Percentiles rank a stretch among this genome's conserved stretches.
These are phyloP conservation scores for Tylopilus orsonianus DNA, from an alignment of 1,284 basidiomycete species.

Conservation along the genomic window DNA sequence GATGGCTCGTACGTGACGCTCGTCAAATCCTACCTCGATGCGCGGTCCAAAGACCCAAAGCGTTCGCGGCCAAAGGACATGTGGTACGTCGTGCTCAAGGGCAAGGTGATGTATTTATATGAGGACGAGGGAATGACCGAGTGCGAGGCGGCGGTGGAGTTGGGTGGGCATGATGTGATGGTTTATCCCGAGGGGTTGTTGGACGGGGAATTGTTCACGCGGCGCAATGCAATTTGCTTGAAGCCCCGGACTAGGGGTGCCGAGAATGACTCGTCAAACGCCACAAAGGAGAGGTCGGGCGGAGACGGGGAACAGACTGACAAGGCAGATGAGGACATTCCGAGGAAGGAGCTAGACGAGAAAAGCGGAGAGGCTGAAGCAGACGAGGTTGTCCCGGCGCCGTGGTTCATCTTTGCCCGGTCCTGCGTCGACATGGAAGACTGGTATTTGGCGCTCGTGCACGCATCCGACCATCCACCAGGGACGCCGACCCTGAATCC, in stretches of 20 bases:
- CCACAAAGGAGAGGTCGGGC: constrained; percentile 54
- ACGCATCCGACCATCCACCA: constrained; percentile 62
- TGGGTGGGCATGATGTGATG: constrained; percentile 71
- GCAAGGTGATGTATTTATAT: constrained; percentile 86
- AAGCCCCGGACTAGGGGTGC: constrained; percentile 47
- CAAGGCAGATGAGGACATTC: constrained; percentile 37
- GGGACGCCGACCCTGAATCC: constrained; percentile 57
- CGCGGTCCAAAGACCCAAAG: constrained; percentile 76
- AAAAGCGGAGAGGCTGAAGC: constrained; percentile 44
- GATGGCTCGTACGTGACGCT: constrained; percentile 71
- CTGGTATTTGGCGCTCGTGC: constrained; percentile 91
- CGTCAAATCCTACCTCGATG: constrained; percentile 70
- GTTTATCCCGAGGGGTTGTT: constrained; percentile 71
- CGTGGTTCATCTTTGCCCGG: constrained; percentile 90
- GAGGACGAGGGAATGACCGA: constrained; percentile 87
- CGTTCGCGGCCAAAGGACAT: constrained; percentile 79
- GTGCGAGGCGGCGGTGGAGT: constrained; percentile 81
- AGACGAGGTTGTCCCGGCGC: constrained; percentile 55
- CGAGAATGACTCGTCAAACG: constrained; percentile 44
- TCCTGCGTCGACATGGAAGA: constrained; percentile 90
- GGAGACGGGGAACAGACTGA: constrained; percentile 41
- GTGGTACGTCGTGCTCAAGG: constrained; percentile 89
- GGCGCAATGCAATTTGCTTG: constrained; percentile 83
- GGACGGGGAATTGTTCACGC: constrained; percentile 88
- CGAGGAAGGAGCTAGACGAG: constrained; percentile 49